Conservation (phyloP, 305 asterid genomes). For the Solanum hybrid region DNA sequence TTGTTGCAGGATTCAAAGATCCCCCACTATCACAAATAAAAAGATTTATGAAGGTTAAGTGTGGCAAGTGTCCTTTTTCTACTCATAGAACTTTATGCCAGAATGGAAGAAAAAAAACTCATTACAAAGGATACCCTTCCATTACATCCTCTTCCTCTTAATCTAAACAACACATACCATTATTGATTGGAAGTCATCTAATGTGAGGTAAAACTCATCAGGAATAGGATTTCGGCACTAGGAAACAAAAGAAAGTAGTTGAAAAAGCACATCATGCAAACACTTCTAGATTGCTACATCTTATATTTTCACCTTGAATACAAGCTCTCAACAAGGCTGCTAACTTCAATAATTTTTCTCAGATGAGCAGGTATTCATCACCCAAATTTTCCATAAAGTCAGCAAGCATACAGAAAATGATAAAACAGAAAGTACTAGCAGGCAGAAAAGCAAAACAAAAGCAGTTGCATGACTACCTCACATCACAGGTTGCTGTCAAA, state of each 20-base stretch:
- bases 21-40: background rate
- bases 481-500: background rate
- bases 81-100: background rate
- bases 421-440: background rate
- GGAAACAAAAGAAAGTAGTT: background rate
- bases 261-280: background rate
- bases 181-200: background rate
- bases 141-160: background rate
- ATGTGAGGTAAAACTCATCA: background rate
- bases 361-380: background rate
- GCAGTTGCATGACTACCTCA: background rate
- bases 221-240: background rate
- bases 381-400: background rate
- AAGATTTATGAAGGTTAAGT: background rate
- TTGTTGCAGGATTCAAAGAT: background rate
- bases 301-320: background rate
- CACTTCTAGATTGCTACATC: background rate
- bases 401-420: background rate
- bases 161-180: background rate
- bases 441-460: background rate
- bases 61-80: background rate
- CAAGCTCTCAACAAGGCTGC: background rate
- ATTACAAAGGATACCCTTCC: background rate
- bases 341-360: background rate
- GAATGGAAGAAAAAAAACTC: background rate